Base-by-base conservation (phyloP, 352 stramenopile species). In the Phytophthora pisi region DNA sequence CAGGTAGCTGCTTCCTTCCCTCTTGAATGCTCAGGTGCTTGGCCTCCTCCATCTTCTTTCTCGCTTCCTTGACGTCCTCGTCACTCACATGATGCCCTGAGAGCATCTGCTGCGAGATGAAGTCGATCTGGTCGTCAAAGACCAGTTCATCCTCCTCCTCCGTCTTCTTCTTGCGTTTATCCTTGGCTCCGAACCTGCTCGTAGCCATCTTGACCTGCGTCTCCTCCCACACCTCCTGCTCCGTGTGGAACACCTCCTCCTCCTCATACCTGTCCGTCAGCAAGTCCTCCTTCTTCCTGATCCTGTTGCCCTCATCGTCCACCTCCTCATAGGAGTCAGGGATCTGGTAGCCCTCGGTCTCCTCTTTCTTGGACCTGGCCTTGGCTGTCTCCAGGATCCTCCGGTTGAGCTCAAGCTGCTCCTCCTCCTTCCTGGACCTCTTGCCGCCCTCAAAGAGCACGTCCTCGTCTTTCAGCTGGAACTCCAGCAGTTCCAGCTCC, bases 41-140 rank as follows among this genome's bases (percentile, higher is more conserved):
- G 18, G 82, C 67, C 15, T 85, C 72, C 43, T 92, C 81, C 78
- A 92, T 92, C 59, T 91, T 90, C 57, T 81, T 68, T 5, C 80
- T 78, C 1, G 84, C 81, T 15, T 91, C 74, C 24, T 93, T 68
- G 13, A 91, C 88, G 23, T 96, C 84, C 45, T 94, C 70, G 8
- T 94, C 84, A 43, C 79, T 93, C n/a, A 95, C 81, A 62, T 95
- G 86, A 57, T 95, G 84, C 1, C 89, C 90, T 5, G 90, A 72
- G 15, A 97, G 69, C 66, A 98, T 89, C 49, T 97, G 82, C 61
- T 95, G 77, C 38, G 90, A 97, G 40, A 99, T 98, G 71, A 99
- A 99, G 70, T 99, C 97, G 70, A 99, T 99, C 70, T 98, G 86
- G 77, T 99, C 97, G 62, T 99, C 97, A 73, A 99, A 98, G 4